Evolutionary conservation across 768 basidiomycete genomes (phyloP).

Genomic region (Bullera alba): DNA sequence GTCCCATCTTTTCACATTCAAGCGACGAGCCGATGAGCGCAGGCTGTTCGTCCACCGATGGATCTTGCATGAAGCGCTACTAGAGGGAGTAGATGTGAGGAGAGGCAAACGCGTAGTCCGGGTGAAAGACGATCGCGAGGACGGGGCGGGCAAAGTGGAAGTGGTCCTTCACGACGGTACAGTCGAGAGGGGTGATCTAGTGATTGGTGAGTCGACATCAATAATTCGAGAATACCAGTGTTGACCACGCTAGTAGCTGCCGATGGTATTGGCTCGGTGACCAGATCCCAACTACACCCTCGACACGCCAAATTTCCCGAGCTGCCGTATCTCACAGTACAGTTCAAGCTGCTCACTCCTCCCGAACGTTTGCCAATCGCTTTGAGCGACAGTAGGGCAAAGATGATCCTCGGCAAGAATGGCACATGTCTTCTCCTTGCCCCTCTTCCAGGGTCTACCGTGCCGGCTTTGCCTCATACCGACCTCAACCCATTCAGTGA

Average conservation of each 20-base stretch:
- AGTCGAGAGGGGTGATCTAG: constrained; percentile 7
- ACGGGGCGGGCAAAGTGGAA: constrained; percentile 1
- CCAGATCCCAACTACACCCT: constrained; percentile 10
- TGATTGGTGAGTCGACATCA: constrained; percentile 7
- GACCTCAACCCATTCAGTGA: constrained; percentile 4
- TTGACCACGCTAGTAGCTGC: constrained; percentile 7
- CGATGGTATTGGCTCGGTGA: constrained; percentile 12
- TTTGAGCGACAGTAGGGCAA: constrained; percentile 7
- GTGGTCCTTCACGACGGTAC: constrained; percentile 10
- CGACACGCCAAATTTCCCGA: background rate
- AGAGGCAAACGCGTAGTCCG: constrained; percentile 4
- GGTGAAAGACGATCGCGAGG: background rate
- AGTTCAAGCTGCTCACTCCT: constrained; percentile 11
- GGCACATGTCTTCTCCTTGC: constrained; percentile 6
- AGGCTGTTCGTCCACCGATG: constrained; percentile 11
- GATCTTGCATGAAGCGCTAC: constrained; percentile 4
- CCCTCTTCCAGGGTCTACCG: background rate
- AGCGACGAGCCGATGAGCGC: background rate
- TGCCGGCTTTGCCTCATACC: background rate
- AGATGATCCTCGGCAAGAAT: constrained; percentile 4
- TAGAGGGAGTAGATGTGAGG: constrained; percentile 2
- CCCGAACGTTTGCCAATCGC: background rate
- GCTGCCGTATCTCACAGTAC: constrained; percentile 11
- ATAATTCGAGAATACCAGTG: background rate
- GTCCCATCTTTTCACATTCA: constrained; percentile 1